Base-by-base conservation (phyloP, 176 grass and related monocot species). In the Hyparrhenia diplandra region DNA sequence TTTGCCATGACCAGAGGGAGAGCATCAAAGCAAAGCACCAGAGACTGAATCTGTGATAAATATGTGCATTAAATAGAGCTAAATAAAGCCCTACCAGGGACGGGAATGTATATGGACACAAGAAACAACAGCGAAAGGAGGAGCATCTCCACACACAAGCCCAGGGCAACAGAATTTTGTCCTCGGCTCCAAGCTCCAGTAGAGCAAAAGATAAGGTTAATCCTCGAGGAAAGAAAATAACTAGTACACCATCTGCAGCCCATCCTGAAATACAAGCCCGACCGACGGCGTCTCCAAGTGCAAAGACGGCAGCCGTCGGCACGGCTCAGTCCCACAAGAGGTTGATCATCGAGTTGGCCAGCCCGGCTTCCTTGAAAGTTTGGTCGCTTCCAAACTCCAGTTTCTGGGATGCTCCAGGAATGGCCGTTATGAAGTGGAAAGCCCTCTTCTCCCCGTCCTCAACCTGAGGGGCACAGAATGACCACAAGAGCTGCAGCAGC, bases 331-430 rank as follows among this genome's bases (percentile, higher is more conserved):
- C 93, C 92, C 78, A 91, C 55, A 87, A 55, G 34, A 99, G 70
- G 55, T 90, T 93, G 79, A 99, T 86, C 91, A 99, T 93, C 1
- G 97, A 99, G 81, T 93, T 96, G 10, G 85, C 82, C 76, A 99
- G 77, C 16, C 85, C 87, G 10, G 91, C 91, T 82, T 93, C 93
- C 42, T 83, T 90, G 39, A 99, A 99, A n/a, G 85, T 96, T 36
- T 79, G 74, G 64, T 87, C 82, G 24, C 82, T 95, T 9, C 14
- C 51, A 1, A 77, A 95, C 69, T 93, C 80, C 67, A 99, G 87
- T 17, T 68, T 91, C 13, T 90, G 88, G 20, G 89, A 65, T 24
- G 90, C 59, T 9, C 90, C 85, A 2, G 93, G 93, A 77, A 99
- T 90, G 23, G 83, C 60, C 73, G 93, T 87, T 0, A 79, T 83